These are phyloP conservation scores for Aegilops bicornis DNA, from an alignment of 176 grass and related monocot genomes.

Conservation along the genomic window DNA sequence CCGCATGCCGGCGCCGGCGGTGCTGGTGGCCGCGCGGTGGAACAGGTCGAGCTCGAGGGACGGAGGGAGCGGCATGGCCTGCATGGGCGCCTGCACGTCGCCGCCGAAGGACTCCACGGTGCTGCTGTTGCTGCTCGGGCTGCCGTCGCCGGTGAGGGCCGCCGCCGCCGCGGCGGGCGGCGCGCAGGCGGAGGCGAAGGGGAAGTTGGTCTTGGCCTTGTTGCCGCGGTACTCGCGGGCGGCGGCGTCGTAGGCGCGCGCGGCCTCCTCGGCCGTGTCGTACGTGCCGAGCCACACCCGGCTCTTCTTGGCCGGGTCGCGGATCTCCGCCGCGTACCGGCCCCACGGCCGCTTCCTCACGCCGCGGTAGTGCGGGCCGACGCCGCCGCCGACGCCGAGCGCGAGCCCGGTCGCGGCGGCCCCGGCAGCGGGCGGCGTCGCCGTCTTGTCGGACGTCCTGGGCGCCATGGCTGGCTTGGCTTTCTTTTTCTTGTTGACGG, in stretches of 20 bases:
- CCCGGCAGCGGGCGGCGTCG: slow-evolving; percentile 16
- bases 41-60: slow-evolving; percentile 56
- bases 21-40: slow-evolving; percentile 31
- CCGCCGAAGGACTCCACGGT: slow-evolving; percentile 67
- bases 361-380: slow-evolving; percentile 57
- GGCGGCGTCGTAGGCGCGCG: slow-evolving; percentile 72
- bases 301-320: slow-evolving; percentile 91
- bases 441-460: slow-evolving; percentile 43
- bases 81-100: slow-evolving; percentile 49
- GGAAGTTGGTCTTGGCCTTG: slow-evolving; percentile 97
- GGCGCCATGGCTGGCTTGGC: slow-evolving; percentile 28
- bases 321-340: slow-evolving; percentile 82
- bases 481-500: neutral
- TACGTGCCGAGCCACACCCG: slow-evolving; percentile 93
- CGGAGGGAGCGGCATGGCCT: slow-evolving; percentile 46
- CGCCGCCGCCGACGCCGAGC: neutral
- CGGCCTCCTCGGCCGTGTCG: slow-evolving; percentile 94
- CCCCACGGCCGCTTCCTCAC: slow-evolving; percentile 95
- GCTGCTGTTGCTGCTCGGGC: slow-evolving; percentile 85
- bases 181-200: slow-evolving; percentile 11
- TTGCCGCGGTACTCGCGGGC: slow-evolving; percentile 81
- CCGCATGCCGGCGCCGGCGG: slow-evolving; percentile 1
- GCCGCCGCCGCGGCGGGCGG: neutral
- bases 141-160: slow-evolving; percentile 33
- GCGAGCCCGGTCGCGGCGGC: slow-evolving; percentile 26